Conservation (phyloP, 2,329 filamentous ascomycete species). For the Xylariaceae sp. region DNA sequence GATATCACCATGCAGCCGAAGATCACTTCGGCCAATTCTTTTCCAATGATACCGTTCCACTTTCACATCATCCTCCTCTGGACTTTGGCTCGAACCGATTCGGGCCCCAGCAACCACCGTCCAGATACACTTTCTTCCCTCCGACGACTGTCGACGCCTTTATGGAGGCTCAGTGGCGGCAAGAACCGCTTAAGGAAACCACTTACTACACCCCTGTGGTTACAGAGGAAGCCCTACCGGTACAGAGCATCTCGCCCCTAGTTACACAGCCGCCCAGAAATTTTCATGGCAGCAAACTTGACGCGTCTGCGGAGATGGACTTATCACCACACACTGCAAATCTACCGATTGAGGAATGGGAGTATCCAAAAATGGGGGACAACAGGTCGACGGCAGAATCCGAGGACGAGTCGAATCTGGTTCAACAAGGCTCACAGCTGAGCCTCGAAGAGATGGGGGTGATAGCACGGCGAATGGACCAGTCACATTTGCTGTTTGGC, state of each 20-base stretch:
- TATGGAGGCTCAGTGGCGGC: slow-evolving; percentile 19
- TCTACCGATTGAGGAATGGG: slow-evolving; percentile 20
- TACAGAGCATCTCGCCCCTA: no score
- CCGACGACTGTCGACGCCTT: slow-evolving; percentile 22
- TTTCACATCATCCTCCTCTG: slow-evolving; percentile 14
- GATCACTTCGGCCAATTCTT: slow-evolving; percentile 23
- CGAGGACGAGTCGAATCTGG: slow-evolving; percentile 47
- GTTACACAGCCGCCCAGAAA: background rate
- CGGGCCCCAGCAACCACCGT: slow-evolving; percentile 14
- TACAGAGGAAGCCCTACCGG: background rate
- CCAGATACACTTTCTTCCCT: slow-evolving; percentile 23
- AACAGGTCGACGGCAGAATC: slow-evolving; percentile 56
- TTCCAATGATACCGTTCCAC: slow-evolving; percentile 24
- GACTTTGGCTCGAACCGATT: slow-evolving; percentile 17
- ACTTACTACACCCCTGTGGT: background rate
- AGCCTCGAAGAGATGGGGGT: slow-evolving; percentile 34
- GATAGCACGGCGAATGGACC: slow-evolving; percentile 28
- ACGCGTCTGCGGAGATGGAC: slow-evolving; percentile 10
- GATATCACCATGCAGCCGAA: slow-evolving; percentile 25
- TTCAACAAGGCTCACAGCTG: slow-evolving; percentile 28
- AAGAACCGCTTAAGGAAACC: background rate
- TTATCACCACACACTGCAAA: background rate
- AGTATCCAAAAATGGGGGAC: slow-evolving; percentile 48
- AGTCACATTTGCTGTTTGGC: slow-evolving; percentile 33
- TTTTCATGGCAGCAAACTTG: slow-evolving; percentile 11